Percentiles rank a stretch among this genome's conserved stretches.
Evolutionary conservation across 805 yeast species (phyloP).

Genomic region (Grigorovia humatica): DNA sequence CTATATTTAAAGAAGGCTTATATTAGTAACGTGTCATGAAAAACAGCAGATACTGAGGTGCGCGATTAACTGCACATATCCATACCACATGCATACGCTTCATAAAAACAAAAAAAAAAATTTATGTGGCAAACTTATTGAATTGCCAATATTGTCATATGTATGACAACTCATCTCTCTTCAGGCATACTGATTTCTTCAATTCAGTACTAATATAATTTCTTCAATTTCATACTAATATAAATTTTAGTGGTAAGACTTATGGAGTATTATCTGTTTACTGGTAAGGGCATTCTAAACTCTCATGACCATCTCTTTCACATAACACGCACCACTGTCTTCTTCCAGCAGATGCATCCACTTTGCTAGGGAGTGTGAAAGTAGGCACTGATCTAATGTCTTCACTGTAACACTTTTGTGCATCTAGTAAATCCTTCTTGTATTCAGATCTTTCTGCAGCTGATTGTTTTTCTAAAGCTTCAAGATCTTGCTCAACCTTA

Average conservation of each 20-base stretch:
- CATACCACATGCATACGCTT: too few species aligned
- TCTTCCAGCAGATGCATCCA: conserved; percentile 62
- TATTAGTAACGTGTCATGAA: too few species aligned
- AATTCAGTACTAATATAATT: too few species aligned
- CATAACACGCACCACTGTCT: conserved; percentile 86
- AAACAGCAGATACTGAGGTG: too few species aligned
- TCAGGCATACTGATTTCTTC: too few species aligned
- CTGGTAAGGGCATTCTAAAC: conserved; percentile 67
- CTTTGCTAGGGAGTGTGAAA: conserved; percentile 16
- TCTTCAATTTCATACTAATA: too few species aligned
- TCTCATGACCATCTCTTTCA: conserved; percentile 81
- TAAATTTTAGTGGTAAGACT: neutral
- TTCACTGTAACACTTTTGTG: neutral
- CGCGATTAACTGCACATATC: too few species aligned
- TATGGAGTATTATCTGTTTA: neutral
- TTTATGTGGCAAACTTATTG: too few species aligned
- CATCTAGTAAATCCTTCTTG: neutral
- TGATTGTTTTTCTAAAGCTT: conserved; percentile 25
- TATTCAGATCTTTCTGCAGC: conserved; percentile 15
- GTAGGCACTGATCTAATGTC: conserved; percentile 20
- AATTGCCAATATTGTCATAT: too few species aligned
- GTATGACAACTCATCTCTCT: too few species aligned
- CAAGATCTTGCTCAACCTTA: conserved; percentile 8
- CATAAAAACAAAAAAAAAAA: too few species aligned
- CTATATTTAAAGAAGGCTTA: too few species aligned